Evolutionary conservation across 192 early-diverging fungal species (phyloP), one percentile per base, ranked within the genome.

Genomic region (Coemansia sp.): DNA sequence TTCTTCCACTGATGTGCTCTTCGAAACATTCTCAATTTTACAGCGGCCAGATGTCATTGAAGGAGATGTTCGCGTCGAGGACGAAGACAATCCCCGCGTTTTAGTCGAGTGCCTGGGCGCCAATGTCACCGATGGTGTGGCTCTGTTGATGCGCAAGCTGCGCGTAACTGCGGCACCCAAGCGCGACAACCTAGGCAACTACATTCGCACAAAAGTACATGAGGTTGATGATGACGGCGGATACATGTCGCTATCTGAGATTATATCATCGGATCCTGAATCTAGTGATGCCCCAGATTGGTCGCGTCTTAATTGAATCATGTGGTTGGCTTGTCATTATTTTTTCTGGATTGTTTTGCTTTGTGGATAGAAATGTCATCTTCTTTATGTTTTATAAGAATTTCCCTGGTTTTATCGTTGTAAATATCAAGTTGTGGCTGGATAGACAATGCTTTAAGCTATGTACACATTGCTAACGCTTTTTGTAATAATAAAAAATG

Each of bases 71-170:
- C 38, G 50, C 0, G 67, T 73, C 30, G 30, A 58, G 7, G 76
- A 78, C 3, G 67, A 62, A 26, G 49, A 65, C 1, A 78, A 78
- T 61, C 48, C 49, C 19, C 49, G 76, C n/a, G 57, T 78, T 0
- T 23, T 78, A 4, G 76, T 78, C 19, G 76, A 78, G 63, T 67
- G 65, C 21, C 47, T 78, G 23, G 76, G 76, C 18, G 76, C 76
- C 2, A 73, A 68, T 28, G 76, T 78, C 51, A 66, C 71, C 38
- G 76, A 78, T 49, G 76, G 76, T 47, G 65, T 78, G 22, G 76
- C 70, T 16, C 31, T 78, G 25, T 58, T 78, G 27, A 21, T 78
- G 49, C 31, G 76, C 14, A 68, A 66, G 34, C 63, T 78, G 22
- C 44, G 62, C 8, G 38, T 38, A 0, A 23, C 54, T 19, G 24